Evolutionary conservation across 805 yeast genomes (phyloP), one percentile per base, ranked within the genome.

Genomic region (Dipodascus albidus): DNA sequence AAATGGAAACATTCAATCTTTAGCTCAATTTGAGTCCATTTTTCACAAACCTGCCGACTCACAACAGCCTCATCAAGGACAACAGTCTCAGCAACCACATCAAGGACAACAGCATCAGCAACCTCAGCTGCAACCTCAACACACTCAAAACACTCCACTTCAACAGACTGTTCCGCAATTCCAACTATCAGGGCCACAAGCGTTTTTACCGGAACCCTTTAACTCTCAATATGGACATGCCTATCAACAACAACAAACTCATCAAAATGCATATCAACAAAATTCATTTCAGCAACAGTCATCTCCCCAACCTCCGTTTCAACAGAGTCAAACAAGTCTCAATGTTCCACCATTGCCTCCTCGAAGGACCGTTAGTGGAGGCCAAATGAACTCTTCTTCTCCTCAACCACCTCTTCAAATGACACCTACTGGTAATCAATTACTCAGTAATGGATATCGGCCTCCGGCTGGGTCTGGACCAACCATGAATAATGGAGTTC

Each of bases 51-150:
- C 58, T 21, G 35, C 54, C 19, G 35, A 42, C 22, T 54, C 62
- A n/a, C 61, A 57, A 2, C 56, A 61, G 2, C 62, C 62, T 0
- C 47, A 58, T 1, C 52, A 52, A 21, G 52, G 50, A 20, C 60
- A 58, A 42, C 58, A 51, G 17, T 55, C 41, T n/a, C 60, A 58
- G 27, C 60, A 53, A 41, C 60, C 54, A 38, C 52, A 54, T 6
- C 64, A 57, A 31, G 64, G 55, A 23, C 59, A 55, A 33, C 62
- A 57, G 17, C 63, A 51, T 24, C 58, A 51, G 1, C 59, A 55
- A 19, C n/a, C n/a, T n/a, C 54, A 50, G 11, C 56, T 50, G 21
- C 59, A 53, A 41, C 53, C 47, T 31, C 50, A 47, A 2, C 50
- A 52, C 23, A 51, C 50, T 6, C 55, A 15, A 19, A 48, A n/a